Conservation (phyloP, 495 filamentous ascomycete genomes). For the Glonium stellatum region DNA sequence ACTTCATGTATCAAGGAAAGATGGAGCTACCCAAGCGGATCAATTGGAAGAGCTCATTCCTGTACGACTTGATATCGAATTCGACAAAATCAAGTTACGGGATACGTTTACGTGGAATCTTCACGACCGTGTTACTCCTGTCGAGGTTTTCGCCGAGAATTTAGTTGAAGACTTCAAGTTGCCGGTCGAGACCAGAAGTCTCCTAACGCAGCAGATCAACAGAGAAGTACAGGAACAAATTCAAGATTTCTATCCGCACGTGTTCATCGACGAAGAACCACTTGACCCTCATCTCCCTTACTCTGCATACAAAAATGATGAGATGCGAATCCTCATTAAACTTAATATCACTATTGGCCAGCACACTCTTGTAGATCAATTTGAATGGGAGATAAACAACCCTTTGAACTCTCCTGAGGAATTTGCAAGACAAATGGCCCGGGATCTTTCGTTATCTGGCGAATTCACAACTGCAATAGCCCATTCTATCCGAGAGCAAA, state of each 20-base stretch:
- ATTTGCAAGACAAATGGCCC: constrained; percentile 81
- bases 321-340: constrained; percentile 93
- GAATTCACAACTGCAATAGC: constrained; percentile 98
- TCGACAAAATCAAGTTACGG: constrained; percentile 89
- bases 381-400: constrained; percentile 99
- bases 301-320: constrained; percentile 92
- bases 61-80: constrained; percentile 85
- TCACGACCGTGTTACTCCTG: constrained; percentile 72
- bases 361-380: constrained; percentile 91
- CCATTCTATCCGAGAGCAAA: constrained; percentile 92
- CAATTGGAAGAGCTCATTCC: constrained; percentile 87
- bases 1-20: constrained; percentile 65
- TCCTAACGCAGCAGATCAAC: constrained; percentile 67
- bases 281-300: constrained; percentile 88
- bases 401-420: constrained; percentile 86
- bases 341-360: constrained; percentile 96
- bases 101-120: constrained; percentile 99
- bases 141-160: constrained; percentile 77
- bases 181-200: constrained; percentile 53
- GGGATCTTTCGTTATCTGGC: constrained; percentile 84
- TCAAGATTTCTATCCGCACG: constrained; percentile 84
- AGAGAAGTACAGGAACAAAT: constrained; percentile 84
- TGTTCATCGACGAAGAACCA: constrained; percentile 81
- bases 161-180: constrained; percentile 87
- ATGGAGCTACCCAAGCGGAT: constrained; percentile 75